Conservation (phyloP, 2,329 filamentous ascomycete genomes). For the Aureobasidium pullulans region DNA sequence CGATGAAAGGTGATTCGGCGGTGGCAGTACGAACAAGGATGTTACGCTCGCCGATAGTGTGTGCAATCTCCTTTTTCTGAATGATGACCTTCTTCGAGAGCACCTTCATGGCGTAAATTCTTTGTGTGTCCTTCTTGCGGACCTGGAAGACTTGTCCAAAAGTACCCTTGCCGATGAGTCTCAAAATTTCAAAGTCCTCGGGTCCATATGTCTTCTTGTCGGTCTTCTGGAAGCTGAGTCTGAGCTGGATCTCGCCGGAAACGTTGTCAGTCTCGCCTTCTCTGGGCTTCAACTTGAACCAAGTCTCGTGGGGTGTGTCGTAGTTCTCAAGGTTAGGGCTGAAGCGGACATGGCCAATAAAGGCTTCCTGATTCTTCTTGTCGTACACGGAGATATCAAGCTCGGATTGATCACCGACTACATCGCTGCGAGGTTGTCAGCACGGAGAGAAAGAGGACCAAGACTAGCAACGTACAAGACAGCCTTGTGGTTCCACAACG, state of each 20-base stretch:
- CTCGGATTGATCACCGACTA: conserved; percentile 82
- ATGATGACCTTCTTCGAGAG: conserved; percentile 99
- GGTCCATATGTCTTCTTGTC: conserved; percentile 91
- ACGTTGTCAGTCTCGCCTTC: conserved; percentile 72
- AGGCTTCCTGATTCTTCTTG: conserved; percentile 74
- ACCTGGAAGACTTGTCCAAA: conserved; percentile 99
- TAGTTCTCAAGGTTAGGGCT: conserved; percentile 62
- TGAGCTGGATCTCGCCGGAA: conserved; percentile 78
- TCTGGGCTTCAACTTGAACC: conserved; percentile 75
- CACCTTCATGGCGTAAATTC: conserved; percentile 99
- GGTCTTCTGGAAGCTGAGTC: conserved; percentile 75
- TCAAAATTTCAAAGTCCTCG: conserved; percentile 90
- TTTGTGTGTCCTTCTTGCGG: conserved; percentile 88
- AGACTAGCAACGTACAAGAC: conserved; percentile 64
- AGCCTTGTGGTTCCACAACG: conserved; percentile 92
- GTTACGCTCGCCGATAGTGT: conserved; percentile 93
- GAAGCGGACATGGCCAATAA: conserved; percentile 83
- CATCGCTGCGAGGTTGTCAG: conserved; percentile 58
- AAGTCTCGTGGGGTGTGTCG: conserved; percentile 67
- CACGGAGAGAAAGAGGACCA: conserved; percentile 1
- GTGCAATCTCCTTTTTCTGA: conserved; percentile 97
- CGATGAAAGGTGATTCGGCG: conserved; percentile 93
- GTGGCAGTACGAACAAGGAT: conserved; percentile 94
- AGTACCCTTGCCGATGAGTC: conserved; percentile 94
- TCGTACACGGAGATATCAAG: conserved; percentile 94